Evolutionary conservation across 768 basidiomycete genomes (phyloP), one percentile per base, ranked within the genome.

Genomic region (Lactarius indigo): DNA sequence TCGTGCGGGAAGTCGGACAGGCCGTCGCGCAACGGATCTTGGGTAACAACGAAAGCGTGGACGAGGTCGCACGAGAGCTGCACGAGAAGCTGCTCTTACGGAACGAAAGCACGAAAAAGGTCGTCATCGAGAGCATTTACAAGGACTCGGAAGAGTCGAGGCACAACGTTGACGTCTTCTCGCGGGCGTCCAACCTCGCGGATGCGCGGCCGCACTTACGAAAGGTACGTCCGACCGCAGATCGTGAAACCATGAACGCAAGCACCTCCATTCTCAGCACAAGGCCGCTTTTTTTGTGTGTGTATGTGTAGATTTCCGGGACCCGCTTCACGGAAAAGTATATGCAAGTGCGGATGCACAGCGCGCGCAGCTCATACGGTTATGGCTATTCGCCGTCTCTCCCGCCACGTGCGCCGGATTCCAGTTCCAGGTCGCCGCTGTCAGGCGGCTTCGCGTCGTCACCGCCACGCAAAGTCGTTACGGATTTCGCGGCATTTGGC

Each of bases 321-420:
- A 92, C 94, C 50, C 90, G 96, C 3, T 96, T 98, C 80, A 98
- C 96, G 23, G 96, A 98, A 71, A 96, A 96, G 76, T 98, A 98
- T 76, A 84, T 96, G 31, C 85, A 88, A 71, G 87, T 89, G 37
- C 84, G 90, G 57, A 84, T 88, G 72, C 74, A 84, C 26, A 76
- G 84, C 64, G 78, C 81, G 39, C 84, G 90, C 47, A 79, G 78
- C 66, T 72, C 78, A 2, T 84, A 84, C 20, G 82, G 84, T 37
- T 83, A 84, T n/a, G 82, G 84, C 42, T 84, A 86, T 64, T 75
- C 81, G 8, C 83, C 82, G 35, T 80, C 81, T 69, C 78, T 78
- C 59, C 81, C 78, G 59, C 78, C 78, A 64, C 80, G 79, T 70
- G 76, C 75, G 26, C 79, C 81, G 5, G 68, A 59, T 23, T 73